Base-by-base conservation (phyloP, 1,284 basidiomycete species). In the Cystobasidium sp. region DNA sequence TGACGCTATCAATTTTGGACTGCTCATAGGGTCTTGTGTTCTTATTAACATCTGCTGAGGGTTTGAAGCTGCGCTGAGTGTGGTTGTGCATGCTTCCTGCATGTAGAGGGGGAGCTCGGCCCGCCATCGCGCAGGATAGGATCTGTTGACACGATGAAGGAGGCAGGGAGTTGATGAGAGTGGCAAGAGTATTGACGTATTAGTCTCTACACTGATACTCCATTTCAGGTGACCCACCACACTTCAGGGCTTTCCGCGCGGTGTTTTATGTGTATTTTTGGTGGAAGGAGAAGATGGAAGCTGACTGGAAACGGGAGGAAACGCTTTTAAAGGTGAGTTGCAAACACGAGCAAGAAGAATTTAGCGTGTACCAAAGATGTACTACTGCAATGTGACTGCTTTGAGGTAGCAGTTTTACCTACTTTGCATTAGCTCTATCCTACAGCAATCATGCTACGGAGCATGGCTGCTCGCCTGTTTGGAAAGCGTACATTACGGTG, bases 101-200 rank as follows among this genome's bases (percentile, higher is more conserved):
- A 6, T 16, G 18, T 18, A 3, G 56, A n/a, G 18, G 37, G 37
- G 39, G 56, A 24, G 22, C 53, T 56, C 53, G 53, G 53, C 18
- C 53, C 9, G 53, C 53, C 56, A 59, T 59, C 56, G 43, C 43
- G 56, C 56, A 59, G 39, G 56, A 9, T 5, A 59, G 56, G 9
- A 43, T 31, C 56, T 59, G 56, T n/a, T 53, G 14, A 16, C 1
- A 20, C 37, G 39, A 18, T 31, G 39, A 18, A 59, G 56, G 18
- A 37, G 24, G 14, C 24, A 22, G 10, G 12, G 53, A 37, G 24
- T 24, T 49, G 46, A 12, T 14, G n/a, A 49, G 46, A 49, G 3
- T 14, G 12, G 5, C 31, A 31, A 2, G 31, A 31, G 31, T 31
- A 31, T 31, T 5, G 5, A 31, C 1, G 31, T 31, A 5, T 31